Evolutionary conservation across 2,329 filamentous ascomycete genomes (phyloP), one percentile per base, ranked within the genome.

Genomic region (Colletotrichum agaves): DNA sequence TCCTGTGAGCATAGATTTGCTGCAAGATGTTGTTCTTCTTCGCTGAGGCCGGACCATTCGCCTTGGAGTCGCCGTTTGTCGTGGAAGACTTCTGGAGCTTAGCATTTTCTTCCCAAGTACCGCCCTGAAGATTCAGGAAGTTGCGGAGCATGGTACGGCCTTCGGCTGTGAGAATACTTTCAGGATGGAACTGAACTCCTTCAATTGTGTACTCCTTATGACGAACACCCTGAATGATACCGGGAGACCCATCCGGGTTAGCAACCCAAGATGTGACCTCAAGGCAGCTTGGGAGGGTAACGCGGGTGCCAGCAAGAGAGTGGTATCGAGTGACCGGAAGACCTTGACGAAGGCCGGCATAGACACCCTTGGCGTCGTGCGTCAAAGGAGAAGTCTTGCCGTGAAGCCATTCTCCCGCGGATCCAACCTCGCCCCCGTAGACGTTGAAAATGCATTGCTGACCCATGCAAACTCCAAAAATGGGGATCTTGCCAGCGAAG

Each of bases 401-500:
- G 76, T 99, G 96, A 61, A 99, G 84, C 75, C 98, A 98, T 81
- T 99, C 96, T 27, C 96, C 96, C 10, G 96, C 97, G 67, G 93
- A 95, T 76, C 91, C 91, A 56, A 99, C 96, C 57, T 92, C 90
- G 69, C 96, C 96, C 53, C 96, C 96, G 75, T 97, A 98, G 35
- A 93, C 90, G 61, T 96, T 92, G 77, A 97, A 95, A 72, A 99
- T 98, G 80, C 96, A 99, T 84, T 99, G 96, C 90, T 98, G 91
- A 73, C 96, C 96, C 95, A 99, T 98, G 77, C 96, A 99, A 33
- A 99, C 96, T n/a, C 96, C 96, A 59, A 99, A 88, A 13, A 99
- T 89, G 11, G 96, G 96, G 55, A 99, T 93, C 81, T 97, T 98
- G 72, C 96, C 96, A 33, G 91, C 90, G 79, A 98, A 99, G 78